A percentile compares a stretch with the other conserved stretches of the same genome.
These are phyloP conservation scores for Ogataea philodendri DNA, from an alignment of 805 yeast species.

Conservation along the genomic window DNA sequence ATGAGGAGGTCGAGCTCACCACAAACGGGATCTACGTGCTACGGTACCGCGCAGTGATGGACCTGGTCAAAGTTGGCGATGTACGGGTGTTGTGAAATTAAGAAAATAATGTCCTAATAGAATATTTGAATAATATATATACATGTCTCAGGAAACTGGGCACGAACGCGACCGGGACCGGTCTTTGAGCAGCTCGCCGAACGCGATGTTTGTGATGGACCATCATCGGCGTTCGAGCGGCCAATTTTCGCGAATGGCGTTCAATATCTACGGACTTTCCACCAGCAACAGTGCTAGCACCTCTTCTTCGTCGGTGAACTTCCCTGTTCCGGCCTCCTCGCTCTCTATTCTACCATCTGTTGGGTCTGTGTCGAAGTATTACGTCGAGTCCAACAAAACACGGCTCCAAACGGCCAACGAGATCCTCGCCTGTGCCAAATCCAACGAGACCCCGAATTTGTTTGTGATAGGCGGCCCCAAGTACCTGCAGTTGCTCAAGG, in stretches of 20 bases:
- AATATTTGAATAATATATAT: background rate
- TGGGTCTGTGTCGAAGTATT: constrained; percentile 27
- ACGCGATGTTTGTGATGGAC: constrained; percentile 23
- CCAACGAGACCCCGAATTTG: constrained; percentile 34
- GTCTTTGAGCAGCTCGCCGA: constrained; percentile 24
- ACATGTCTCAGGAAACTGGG: constrained; percentile 9
- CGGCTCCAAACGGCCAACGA: constrained; percentile 35
- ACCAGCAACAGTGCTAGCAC: constrained; percentile 17
- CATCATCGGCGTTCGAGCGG: constrained; percentile 32
- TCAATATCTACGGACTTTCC: constrained; percentile 52
- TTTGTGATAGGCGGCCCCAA: constrained; percentile 45
- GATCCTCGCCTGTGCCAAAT: constrained; percentile 33
- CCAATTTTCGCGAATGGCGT: constrained; percentile 53
- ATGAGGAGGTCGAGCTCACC: constrained; percentile 55
- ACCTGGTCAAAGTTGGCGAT: constrained; percentile 39
- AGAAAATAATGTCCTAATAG: constrained; percentile 1
- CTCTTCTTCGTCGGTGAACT: constrained; percentile 14
- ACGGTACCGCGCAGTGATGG: constrained; percentile 55
- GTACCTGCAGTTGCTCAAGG: constrained; percentile 37
- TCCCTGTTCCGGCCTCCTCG: constrained; percentile 23
- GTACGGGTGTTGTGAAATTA: constrained; percentile 42
- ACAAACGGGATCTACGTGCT: constrained; percentile 73
- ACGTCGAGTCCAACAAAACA: constrained; percentile 23
- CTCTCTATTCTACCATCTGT: constrained; percentile 20
- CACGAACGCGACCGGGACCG: constrained; percentile 6